Evolutionary conservation across 495 filamentous ascomycete species (phyloP), one percentile per base, ranked within the genome.

Genomic region (Chaetomium fimeti): DNA sequence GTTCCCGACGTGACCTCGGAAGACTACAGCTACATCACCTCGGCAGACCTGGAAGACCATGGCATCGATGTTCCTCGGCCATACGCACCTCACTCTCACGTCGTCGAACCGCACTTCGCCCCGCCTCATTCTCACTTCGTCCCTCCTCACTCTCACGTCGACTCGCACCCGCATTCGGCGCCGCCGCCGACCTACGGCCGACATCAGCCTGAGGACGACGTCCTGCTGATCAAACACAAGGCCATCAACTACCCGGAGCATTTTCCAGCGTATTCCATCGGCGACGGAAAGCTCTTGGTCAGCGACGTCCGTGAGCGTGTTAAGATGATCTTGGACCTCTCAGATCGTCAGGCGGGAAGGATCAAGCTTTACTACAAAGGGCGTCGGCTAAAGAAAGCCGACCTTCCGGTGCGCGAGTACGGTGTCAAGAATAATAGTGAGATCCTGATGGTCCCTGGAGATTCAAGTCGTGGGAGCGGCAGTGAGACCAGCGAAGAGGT

Each of bases 291-390:
- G 57, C 78, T 96, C 57, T 84, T 79, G 20, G 85, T 95, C 43
- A 77, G 83, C 54, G 86, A 89, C 59, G 78, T 96, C 40, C 80
- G 87, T 28, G 78, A 84, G 38, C 83, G 84, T 7, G 89, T 87
- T 12, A 88, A 85, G 24, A 76, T 85, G 60, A 80, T 88, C 61
- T 81, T 88, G 66, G 83, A 84, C 28, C 78, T 89, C 16, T 76
- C 79, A 8, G 82, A 87, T 62, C 80, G 84, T n/a, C 79, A 84
- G 12, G 71, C 68, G 32, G 69, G 61, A 49, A 75, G 83, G 9
- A 75, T 97, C 66, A 89, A 87, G 68, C 74, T 97, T 71, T 82
- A 92, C 54, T 95, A 93, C 81, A 93, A 93, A 74, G 92, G 92
- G 12, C 87, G 86, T 63, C 81, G 87, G 20, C 75, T 97, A 45